Evolutionary conservation across 805 yeast genomes (phyloP), one percentile per base, ranked within the genome.

Genomic region (Isabelozyma heimii): DNA sequence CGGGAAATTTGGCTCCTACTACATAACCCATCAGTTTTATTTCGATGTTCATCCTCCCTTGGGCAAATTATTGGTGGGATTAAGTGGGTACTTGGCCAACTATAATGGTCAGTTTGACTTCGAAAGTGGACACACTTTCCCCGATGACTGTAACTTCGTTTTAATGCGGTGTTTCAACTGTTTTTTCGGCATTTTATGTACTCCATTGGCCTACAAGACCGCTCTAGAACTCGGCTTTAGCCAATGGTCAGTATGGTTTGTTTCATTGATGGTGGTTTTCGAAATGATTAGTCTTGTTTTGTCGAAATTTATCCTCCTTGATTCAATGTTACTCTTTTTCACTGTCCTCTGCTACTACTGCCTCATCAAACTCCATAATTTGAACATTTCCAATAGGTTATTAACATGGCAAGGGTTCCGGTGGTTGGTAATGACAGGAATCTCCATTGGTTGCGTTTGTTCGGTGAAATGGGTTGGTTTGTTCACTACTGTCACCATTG

Each of bases 31-130:
- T 57, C 96, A 89, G 60, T 90, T 88, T 65, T 92, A 91, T 67
- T 95, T 89, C 65, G 99, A 92, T 69, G 97, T 92, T 33, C 99
- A 92, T 69, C 99, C 99, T 44, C 99, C 99, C 1, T 74, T 92
- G 59, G 98, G 97, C 17, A 92, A 92, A 69, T 85, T 92, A 87
- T 77, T 94, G 51, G 89, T 90, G 50, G 98, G 96, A 0, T 75
- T 89, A 39, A 84, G 91, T 40, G 97, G 96, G 42, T 89, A 82
- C 65, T 65, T 91, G 51, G 92, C 94, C 38, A 91, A 91, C 13
- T 91, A 85, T 70, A 83, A 91, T 62, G 97, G 98, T 15, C 76
- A 85, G 24, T 94, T 91, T 81, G 89, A 82, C 54, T 94, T 94
- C 73, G 92, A 88, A 27, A 87, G 95, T 43, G 96, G 96, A 45